phyloP scores from a whole-genome alignment of 164 flowering plant species.

The Macadamia integrifolia region DNA sequence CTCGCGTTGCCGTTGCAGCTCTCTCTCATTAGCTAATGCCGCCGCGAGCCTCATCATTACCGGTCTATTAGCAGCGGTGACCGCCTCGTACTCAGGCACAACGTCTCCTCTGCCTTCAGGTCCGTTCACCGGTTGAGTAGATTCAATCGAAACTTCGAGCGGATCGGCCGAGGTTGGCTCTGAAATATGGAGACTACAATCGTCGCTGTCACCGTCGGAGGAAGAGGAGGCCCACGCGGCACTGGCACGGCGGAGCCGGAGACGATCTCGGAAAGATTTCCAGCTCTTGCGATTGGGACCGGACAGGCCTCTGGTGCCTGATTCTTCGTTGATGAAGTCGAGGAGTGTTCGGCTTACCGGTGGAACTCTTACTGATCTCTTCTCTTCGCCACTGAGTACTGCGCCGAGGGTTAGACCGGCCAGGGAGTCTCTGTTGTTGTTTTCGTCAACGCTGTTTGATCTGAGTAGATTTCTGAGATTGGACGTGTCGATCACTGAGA shows the following conservation, averaged over 20 bases:
- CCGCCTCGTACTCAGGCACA: neutral
- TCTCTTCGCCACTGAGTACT: neutral
- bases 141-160: neutral
- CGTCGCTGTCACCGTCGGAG: slow-evolving; percentile 9
- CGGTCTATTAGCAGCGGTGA: neutral
- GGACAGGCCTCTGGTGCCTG: slow-evolving; percentile 16
- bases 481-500: slow-evolving; percentile 8
- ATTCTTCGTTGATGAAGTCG: slow-evolving; percentile 56
- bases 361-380: neutral
- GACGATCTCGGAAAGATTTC: slow-evolving; percentile 54
- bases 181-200: neutral
- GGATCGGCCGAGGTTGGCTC: neutral
- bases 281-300: slow-evolving; percentile 30
- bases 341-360: slow-evolving; percentile 40
- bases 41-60: neutral
- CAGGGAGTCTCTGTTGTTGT: slow-evolving; percentile 12
- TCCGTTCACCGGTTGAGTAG: neutral
- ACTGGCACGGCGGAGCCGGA: slow-evolving; percentile 45
- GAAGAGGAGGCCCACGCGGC: slow-evolving; percentile 39
- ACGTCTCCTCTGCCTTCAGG: neutral
- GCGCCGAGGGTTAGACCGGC: slow-evolving; percentile 4
- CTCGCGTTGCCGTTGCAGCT: neutral
- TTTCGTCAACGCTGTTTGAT: slow-evolving; percentile 7
- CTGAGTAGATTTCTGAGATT: slow-evolving; percentile 13
- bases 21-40: slow-evolving; percentile 8